Evolutionary conservation across 257 asterid genomes (phyloP).

Genomic region (Solanum gandarillasii): DNA sequence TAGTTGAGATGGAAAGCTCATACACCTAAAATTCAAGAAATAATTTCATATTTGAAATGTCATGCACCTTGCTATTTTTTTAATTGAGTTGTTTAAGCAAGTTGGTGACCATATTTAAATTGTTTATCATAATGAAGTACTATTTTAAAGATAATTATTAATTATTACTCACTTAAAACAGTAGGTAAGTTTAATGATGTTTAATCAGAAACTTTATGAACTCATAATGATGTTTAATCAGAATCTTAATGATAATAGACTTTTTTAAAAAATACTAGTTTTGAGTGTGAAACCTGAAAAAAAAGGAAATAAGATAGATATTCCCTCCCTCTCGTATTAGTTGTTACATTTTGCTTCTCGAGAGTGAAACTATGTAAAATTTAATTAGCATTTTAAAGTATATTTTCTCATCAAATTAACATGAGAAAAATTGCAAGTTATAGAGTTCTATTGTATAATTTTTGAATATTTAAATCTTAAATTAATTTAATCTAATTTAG

Average conservation of each 20-base stretch:
- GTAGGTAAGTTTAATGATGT: neutral
- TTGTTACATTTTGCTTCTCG: neutral
- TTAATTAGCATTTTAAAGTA: neutral
- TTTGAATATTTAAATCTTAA: no score
- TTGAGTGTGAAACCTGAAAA: neutral
- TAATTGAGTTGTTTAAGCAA: neutral
- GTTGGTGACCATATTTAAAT: neutral
- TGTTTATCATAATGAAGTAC: neutral
- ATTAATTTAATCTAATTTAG: no score
- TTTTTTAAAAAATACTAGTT: neutral
- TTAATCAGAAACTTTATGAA: neutral
- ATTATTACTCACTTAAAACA: neutral
- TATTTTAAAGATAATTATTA: neutral
- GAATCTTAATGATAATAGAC: neutral
- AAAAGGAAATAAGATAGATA: neutral
- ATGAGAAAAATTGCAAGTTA: neutral
- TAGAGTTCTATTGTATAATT: no score
- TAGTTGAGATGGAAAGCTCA: conserved; percentile 48
- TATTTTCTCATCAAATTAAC: neutral
- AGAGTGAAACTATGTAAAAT: neutral
- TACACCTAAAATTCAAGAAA: conserved; percentile 31
- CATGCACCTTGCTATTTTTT: neutral
- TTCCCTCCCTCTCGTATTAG: neutral
- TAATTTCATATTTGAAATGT: neutral
- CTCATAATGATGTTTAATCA: neutral